Evolutionary conservation across 2,329 filamentous ascomycete species (phyloP), one percentile per base, ranked within the genome.

Genomic region (Ceratocystis smalleyi): DNA sequence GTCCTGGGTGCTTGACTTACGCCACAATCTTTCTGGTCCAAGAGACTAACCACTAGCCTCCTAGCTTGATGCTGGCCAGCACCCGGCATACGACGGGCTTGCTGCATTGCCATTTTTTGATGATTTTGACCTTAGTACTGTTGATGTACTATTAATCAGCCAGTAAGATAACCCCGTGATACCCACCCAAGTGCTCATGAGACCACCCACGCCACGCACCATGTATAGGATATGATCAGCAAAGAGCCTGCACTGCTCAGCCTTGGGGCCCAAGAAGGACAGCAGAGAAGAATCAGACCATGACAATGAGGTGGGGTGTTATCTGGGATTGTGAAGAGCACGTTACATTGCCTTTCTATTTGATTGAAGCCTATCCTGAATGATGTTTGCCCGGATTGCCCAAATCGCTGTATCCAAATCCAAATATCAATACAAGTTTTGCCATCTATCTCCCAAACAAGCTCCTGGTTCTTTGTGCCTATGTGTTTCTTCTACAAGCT

Each of bases 101-200:
- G 89, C 91, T 2, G 88, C 89, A 8, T 84, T 99, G 61, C 94
- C 94, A 0, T 99, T 96, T 77, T 99, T 96, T 75, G 94, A 99
- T 74, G 91, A 97, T 72, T 99, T 97, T 75, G 94, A 99, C 73
- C 81, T 99, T 22, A 96, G 92, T 76, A 96, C 90, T 1, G 91
- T 99, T 69, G 94, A 99, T 74, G 88, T 99, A 70, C 87, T 99
- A 64, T 81, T 99, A 69, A 96, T 99, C 72, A 97, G 91, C 85
- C 94, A 99, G 94, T 97, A 95, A 88, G 91, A 85, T 71, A 66
- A 40, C 62, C 67, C 67, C 43, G 54, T 57, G 54, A 59, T 43
- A 43, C 63, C 63, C 57, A 45, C 24, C 43, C 30, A 30, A 22
- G 35, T 19, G 17, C 54, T 57, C 27, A 57, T 35, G 2, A 57